Base-by-base conservation (phyloP, 2,329 filamentous ascomycete genomes). In the Neopestalotiopsis clavispora region DNA sequence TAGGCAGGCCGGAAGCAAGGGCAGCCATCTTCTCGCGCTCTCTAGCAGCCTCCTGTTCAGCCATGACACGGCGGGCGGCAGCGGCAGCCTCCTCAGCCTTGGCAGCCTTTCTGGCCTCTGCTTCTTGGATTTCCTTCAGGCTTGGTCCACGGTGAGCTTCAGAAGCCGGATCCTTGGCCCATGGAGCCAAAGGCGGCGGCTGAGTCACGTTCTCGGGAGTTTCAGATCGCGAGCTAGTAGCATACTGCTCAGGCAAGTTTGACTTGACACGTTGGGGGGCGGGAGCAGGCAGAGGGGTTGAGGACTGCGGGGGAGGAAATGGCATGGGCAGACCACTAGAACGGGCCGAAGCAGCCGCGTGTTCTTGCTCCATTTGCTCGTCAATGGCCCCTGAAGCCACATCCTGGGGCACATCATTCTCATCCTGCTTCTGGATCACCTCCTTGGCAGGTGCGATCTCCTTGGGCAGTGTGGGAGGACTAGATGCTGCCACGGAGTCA, bases 51-150 rank as follows among this genome's bases (percentile, higher is more conserved):
- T 98, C 95, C 78, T 94, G 93, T 80, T 98, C 94, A 10, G 94
- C 88, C 17, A 90, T 87, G 62, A 91, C 91, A 74, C 92, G 93
- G 73, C 95, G 92, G 70, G 92, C 88, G 57, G 93, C 92, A 45
- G 91, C 90, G 17, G 93, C 94, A 67, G 90, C 83, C 76, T 96
- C 94, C 77, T 98, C 95, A 13, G 90, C 91, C 81, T 97, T 93
- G 65, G 95, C 95, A 12, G 95, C 95, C 79, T 96, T 97, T 77
- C 92, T 94, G 45, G 95, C 95, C 80, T 99, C 96, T 4, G 94
- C 92, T 80, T 97, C 95, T 79, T 99, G 96, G 30, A 99, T 99
- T 78, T 99, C 95, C 82, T 94, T 97, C 71, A 99, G 84, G 70
- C 95, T 98, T 2, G 95, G 96, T 0, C 94, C 95, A 80, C 93